phyloP scores from a whole-genome alignment of 495 filamentous ascomycete species.

The Neohortaea acidophila region DNA sequence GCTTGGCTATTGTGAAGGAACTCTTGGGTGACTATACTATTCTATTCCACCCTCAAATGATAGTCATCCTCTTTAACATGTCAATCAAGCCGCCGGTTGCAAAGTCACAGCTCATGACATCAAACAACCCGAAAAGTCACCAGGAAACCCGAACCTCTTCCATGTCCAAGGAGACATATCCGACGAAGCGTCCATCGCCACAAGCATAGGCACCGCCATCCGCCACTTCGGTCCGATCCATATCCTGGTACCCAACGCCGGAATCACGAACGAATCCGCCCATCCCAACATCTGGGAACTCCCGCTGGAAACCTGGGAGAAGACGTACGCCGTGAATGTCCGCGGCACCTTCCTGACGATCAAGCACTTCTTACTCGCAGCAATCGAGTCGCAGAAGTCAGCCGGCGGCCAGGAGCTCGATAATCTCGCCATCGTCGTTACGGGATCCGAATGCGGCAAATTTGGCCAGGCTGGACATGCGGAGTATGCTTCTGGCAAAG shows the following conservation, averaged over 20 bases:
- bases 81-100: slow-evolving; percentile 40
- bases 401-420: slow-evolving; percentile 27
- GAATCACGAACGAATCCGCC: slow-evolving; percentile 32
- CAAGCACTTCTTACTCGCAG: slow-evolving; percentile 39
- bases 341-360: slow-evolving; percentile 42
- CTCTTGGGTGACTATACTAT: slow-evolving; percentile 34
- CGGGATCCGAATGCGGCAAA: slow-evolving; percentile 35
- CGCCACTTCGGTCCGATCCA: slow-evolving; percentile 38
- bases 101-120: slow-evolving; percentile 39
- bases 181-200: slow-evolving; percentile 32
- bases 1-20: slow-evolving; percentile 34
- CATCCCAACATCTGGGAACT: slow-evolving; percentile 40
- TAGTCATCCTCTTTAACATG: slow-evolving; percentile 15
- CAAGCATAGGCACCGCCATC: slow-evolving; percentile 30
- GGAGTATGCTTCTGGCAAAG: slow-evolving; percentile 38
- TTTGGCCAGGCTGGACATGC: slow-evolving; percentile 37
- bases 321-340: slow-evolving; percentile 35
- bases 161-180: slow-evolving; percentile 33
- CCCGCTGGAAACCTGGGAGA: slow-evolving; percentile 36
- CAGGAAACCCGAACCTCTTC: slow-evolving; percentile 20
- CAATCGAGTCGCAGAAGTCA: slow-evolving; percentile 26
- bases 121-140: slow-evolving; percentile 21
- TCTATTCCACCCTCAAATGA: not conserved
- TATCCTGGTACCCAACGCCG: slow-evolving; percentile 39
- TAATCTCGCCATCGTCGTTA: slow-evolving; percentile 41